Evolutionary conservation across 495 filamentous ascomycete genomes (phyloP).

Genomic region (Neurospora sublineolata): DNA sequence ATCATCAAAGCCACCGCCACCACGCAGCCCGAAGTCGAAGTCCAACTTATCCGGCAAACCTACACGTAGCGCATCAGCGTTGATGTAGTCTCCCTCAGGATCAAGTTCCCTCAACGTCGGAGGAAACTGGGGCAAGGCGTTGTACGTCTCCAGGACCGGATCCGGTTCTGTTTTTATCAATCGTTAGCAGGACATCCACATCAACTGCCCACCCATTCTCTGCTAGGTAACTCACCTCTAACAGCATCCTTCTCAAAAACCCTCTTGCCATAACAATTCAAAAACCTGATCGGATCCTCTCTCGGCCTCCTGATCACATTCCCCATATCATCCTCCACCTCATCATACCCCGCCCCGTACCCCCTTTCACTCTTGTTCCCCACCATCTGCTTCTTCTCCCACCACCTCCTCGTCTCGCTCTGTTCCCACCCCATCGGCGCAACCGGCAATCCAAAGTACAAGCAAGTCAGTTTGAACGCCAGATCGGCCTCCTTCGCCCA

Average conservation of each 20-base stretch:
- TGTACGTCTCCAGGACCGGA: slow-evolving; percentile 1
- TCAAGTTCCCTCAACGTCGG: background rate
- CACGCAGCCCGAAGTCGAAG: slow-evolving; percentile 6
- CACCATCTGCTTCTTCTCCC: background rate
- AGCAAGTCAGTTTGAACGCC: slow-evolving; percentile 17
- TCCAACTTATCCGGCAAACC: slow-evolving; percentile 3
- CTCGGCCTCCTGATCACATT: background rate
- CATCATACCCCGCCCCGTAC: background rate
- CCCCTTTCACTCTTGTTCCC: too few relatives aligned
- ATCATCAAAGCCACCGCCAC: slow-evolving; percentile 5
- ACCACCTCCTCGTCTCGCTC: background rate
- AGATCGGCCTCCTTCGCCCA: slow-evolving; percentile 4
- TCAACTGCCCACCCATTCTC: too few relatives aligned
- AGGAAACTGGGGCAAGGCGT: background rate
- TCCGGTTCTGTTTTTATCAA: background rate
- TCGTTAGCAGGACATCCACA: background rate
- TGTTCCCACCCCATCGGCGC: slow-evolving; percentile 11
- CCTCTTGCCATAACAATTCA: slow-evolving; percentile 6
- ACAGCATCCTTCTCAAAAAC: slow-evolving; percentile 1
- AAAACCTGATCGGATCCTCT: slow-evolving; percentile 4
- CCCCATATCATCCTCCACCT: slow-evolving; percentile 3
- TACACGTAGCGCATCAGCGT: background rate
- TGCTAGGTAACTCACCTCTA: background rate
- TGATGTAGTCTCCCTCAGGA: background rate
- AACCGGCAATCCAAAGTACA: slow-evolving; percentile 20